These are phyloP conservation scores for Dioszegia hungarica DNA, from an alignment of 768 basidiomycete species.

Conservation along the genomic window DNA sequence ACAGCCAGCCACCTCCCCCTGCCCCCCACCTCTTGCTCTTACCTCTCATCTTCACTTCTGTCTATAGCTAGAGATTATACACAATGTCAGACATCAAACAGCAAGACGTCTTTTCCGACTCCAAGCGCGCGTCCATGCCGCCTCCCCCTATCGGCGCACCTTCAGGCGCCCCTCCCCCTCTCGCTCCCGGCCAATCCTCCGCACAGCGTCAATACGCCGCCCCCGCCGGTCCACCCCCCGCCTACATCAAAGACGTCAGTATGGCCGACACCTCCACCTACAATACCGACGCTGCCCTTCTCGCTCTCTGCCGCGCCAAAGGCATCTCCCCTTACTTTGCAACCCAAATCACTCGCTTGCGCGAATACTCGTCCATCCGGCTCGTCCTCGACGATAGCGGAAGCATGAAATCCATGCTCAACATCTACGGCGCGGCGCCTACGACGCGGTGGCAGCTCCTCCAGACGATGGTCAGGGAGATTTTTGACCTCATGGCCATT, in stretches of 20 bases:
- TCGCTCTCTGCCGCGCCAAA: slow-evolving; percentile 16
- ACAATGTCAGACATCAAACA: too few relatives aligned
- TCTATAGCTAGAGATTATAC: too few relatives aligned
- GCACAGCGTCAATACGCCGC: too few relatives aligned
- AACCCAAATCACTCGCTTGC: slow-evolving; percentile 16
- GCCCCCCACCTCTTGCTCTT: too few relatives aligned
- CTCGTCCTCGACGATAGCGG: slow-evolving; percentile 23
- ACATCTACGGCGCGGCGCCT: slow-evolving; percentile 11
- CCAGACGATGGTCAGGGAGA: slow-evolving; percentile 22
- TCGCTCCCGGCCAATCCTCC: too few relatives aligned
- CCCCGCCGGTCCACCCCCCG: background rate
- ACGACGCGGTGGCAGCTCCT: slow-evolving; percentile 17
- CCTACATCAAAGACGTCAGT: slow-evolving; percentile 24
- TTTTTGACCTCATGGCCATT: slow-evolving; percentile 19
- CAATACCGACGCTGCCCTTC: slow-evolving; percentile 16
- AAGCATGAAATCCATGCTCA: slow-evolving; percentile 25
- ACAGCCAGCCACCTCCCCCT: too few relatives aligned
- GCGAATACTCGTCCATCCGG: slow-evolving; percentile 20
- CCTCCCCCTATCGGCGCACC: background rate
- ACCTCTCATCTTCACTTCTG: too few relatives aligned
- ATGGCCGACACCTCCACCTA: slow-evolving; percentile 21
- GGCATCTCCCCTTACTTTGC: slow-evolving; percentile 25
- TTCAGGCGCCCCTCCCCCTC: background rate
- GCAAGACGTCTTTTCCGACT: background rate
- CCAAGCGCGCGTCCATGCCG: background rate